These are phyloP conservation scores for Sporothrix globosa DNA, from an alignment of 2,329 filamentous ascomycete genomes.

Conservation along the genomic window DNA sequence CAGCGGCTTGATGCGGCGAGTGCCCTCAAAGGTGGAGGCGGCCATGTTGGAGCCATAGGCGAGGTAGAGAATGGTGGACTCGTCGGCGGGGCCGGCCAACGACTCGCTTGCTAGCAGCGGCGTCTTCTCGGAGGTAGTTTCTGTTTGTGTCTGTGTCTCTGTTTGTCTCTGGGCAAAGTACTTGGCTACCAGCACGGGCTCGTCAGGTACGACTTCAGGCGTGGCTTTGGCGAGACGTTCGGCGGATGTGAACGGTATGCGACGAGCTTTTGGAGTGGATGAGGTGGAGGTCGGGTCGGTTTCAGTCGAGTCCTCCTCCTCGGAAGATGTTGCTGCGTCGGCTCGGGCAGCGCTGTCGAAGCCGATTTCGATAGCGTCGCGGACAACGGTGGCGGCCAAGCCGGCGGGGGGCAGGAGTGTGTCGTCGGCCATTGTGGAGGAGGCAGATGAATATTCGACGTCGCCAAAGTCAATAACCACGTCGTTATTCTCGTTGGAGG, in stretches of 20 bases:
- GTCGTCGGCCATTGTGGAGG: neutral
- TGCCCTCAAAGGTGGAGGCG: constrained; percentile 76
- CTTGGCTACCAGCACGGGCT: constrained; percentile 7
- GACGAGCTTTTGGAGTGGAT: neutral
- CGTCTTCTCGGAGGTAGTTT: neutral
- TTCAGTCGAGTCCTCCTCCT: neutral
- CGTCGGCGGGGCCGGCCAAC: constrained; percentile 35
- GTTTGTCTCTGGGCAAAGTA: neutral
- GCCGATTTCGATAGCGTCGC: neutral
- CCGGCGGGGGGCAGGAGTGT: neutral
- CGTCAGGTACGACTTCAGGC: constrained; percentile 33
- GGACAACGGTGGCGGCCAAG: constrained; percentile 10
- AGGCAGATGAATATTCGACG: neutral
- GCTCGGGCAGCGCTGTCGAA: neutral
- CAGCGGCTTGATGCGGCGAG: constrained; percentile 77
- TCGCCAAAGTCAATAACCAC: constrained; percentile 25
- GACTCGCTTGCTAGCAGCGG: constrained; percentile 33
- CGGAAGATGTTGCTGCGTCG: neutral
- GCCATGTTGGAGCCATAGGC: constrained; percentile 92
- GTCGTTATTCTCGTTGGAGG: constrained; percentile 10
- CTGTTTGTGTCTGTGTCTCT: too few relatives aligned
- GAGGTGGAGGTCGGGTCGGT: neutral
- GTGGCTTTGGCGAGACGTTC: constrained; percentile 45
- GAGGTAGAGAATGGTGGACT: constrained; percentile 68
- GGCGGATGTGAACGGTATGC: constrained; percentile 45